phyloP scores from a whole-genome alignment of 352 stramenopile genomes.

The Pythium oligandrum region DNA sequence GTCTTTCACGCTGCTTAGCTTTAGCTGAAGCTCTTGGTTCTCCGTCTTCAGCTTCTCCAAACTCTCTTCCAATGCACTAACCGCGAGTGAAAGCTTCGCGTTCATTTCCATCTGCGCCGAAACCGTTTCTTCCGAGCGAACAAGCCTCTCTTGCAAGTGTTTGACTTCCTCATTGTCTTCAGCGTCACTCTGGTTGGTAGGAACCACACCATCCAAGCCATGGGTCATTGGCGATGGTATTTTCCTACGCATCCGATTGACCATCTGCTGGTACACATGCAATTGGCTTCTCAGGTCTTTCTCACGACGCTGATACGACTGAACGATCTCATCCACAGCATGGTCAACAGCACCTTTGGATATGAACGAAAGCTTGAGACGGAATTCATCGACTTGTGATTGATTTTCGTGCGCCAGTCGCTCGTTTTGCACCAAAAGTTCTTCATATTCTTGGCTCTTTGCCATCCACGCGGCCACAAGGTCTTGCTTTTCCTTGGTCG shows the following conservation, averaged over 20 bases:
- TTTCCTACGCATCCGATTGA: too few relatives aligned
- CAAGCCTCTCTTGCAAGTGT: too few relatives aligned
- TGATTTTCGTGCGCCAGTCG: conserved; percentile 35
- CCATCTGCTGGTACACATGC: conserved; percentile 6
- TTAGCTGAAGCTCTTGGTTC: conserved; percentile 1
- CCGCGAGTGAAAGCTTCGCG: too few relatives aligned
- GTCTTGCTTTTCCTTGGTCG: conserved; percentile 25
- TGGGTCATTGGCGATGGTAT: too few relatives aligned
- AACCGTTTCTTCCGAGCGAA: too few relatives aligned
- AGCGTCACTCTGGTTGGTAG: too few relatives aligned
- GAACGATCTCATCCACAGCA: conserved; percentile 25
- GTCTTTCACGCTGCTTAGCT: conserved; percentile 1
- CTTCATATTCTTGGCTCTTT: conserved; percentile 43
- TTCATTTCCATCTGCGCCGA: too few relatives aligned
- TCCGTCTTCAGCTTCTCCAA: not conserved
- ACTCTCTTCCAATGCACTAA: too few relatives aligned
- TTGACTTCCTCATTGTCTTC: too few relatives aligned
- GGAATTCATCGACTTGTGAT: conserved; percentile 37
- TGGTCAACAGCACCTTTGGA: conserved; percentile 2
- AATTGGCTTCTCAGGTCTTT: conserved; percentile 32
- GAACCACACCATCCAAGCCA: too few relatives aligned
- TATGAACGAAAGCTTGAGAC: conserved; percentile 33
- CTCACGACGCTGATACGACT: conserved; percentile 40
- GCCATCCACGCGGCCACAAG: conserved; percentile 17
- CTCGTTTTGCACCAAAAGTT: conserved; percentile 36